These are phyloP conservation scores for Cymodocea nodosa DNA, from an alignment of 116 monocot genomes.

Conservation along the genomic window DNA sequence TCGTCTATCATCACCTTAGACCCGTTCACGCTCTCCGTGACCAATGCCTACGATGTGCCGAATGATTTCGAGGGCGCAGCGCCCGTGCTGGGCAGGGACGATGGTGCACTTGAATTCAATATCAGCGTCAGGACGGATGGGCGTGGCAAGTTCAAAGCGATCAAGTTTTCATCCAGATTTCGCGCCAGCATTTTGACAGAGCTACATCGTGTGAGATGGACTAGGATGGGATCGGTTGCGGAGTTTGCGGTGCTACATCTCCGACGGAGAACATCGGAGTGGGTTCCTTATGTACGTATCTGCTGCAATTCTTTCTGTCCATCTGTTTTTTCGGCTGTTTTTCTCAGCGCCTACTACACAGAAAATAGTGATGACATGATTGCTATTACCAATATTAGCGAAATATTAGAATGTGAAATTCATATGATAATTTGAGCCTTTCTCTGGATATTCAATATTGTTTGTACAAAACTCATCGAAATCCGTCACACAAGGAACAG, in stretches of 20 bases:
- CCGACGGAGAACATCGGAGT: slow-evolving; percentile 63
- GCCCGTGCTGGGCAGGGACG: slow-evolving; percentile 59
- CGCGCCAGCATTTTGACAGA: slow-evolving; percentile 76
- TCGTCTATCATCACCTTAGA: slow-evolving; percentile 65
- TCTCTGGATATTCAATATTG: too few species aligned
- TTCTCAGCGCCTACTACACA: background rate
- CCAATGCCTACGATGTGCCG: slow-evolving; percentile 64
- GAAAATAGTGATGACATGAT: too few species aligned
- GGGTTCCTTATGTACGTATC: slow-evolving; percentile 75
- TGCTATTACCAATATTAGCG: too few species aligned
- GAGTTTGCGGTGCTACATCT: slow-evolving; percentile 86
- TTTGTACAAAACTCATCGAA: too few species aligned
- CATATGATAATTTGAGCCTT: too few species aligned
- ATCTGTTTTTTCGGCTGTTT: background rate
- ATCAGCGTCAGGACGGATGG: slow-evolving; percentile 66
- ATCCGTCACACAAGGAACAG: too few species aligned
- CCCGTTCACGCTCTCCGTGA: slow-evolving; percentile 63
- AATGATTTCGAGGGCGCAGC: slow-evolving; percentile 68
- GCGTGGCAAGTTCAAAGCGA: slow-evolving; percentile 67
- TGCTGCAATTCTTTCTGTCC: background rate
- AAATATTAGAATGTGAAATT: too few species aligned
- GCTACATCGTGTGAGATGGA: slow-evolving; percentile 49
- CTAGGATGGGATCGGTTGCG: slow-evolving; percentile 18
- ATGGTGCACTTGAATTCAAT: slow-evolving; percentile 53
- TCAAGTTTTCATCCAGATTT: slow-evolving; percentile 71